A percentile compares a stretch with the other conserved stretches of the same genome.
Conservation (phyloP, 164 flowering plant species). For the Liquidambar formosana region DNA sequence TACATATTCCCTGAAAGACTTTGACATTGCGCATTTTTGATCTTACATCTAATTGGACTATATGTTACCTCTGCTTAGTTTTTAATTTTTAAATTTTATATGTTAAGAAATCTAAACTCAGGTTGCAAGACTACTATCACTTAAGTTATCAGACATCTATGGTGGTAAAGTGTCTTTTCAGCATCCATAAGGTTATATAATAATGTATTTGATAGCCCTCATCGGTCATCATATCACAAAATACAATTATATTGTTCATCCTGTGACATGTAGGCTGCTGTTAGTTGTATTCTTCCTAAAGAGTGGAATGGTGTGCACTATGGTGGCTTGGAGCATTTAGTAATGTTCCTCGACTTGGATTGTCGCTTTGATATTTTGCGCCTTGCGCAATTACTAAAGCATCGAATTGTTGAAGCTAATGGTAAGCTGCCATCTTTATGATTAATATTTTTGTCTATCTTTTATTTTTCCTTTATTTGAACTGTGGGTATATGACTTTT, state of each 20-base stretch:
- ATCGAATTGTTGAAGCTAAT: slow-evolving; percentile 35
- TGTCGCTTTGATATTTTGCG: slow-evolving; percentile 68
- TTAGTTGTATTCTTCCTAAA: slow-evolving; percentile 67
- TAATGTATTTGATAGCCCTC: not conserved
- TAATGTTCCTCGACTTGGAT: slow-evolving; percentile 69
- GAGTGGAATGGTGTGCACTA: slow-evolving; percentile 68
- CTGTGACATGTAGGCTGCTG: slow-evolving; percentile 46
- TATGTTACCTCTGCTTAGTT: no score
- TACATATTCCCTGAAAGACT: no score
- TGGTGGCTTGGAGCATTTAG: slow-evolving; percentile 66
- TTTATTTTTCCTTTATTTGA: not conserved
- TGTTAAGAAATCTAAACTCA: no score
- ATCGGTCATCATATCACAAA: not conserved
- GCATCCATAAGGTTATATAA: not conserved
- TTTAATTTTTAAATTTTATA: no score
- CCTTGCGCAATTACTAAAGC: slow-evolving; percentile 43
- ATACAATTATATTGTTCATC: not conserved
- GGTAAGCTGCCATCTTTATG: slow-evolving; percentile 17
- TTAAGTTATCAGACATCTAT: no score
- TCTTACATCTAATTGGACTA: no score
- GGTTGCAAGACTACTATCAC: no score
- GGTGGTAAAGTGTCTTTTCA: no score
- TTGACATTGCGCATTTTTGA: no score
- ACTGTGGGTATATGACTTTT: no score
- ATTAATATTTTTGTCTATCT: not conserved